phyloP scores from a whole-genome alignment of 768 basidiomycete species.

The Lentinula aciculospora region DNA sequence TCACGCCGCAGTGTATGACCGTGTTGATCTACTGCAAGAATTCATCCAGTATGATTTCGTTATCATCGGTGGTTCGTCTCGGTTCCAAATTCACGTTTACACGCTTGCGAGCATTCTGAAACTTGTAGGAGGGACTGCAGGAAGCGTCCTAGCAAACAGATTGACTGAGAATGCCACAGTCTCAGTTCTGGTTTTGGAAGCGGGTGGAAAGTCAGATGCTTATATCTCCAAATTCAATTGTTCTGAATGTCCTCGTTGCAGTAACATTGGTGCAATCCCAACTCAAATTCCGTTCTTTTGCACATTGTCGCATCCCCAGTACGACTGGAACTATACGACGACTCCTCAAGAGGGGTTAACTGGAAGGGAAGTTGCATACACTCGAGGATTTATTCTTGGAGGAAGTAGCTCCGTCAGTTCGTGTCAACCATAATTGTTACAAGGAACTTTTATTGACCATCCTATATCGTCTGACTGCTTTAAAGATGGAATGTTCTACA shows the following conservation, averaged over 20 bases:
- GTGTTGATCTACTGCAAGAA: neutral
- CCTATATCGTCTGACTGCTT: neutral
- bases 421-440: neutral
- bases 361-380: neutral
- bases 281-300: slow-evolving; percentile 4
- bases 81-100: neutral
- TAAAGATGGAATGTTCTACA: slow-evolving; percentile 12
- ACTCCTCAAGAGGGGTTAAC: neutral
- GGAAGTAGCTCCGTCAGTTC: slow-evolving; percentile 8
- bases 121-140: slow-evolving; percentile 10
- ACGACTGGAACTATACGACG: slow-evolving; percentile 8
- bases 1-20: neutral
- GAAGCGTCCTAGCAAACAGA: slow-evolving; percentile 14
- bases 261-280: slow-evolving; percentile 2
- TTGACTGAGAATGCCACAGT: slow-evolving; percentile 8
- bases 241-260: neutral
- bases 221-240: neutral
- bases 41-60: neutral
- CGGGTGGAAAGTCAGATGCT: neutral
- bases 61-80: neutral
- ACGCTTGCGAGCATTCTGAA: neutral
- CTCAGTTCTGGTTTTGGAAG: slow-evolving; percentile 13
- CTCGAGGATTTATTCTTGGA: slow-evolving; percentile 7
- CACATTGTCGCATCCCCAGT: slow-evolving; percentile 4
- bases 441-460: neutral